A percentile compares a stretch with the other conserved stretches of the same genome.
Evolutionary conservation across 1,284 basidiomycete genomes (phyloP).

Genomic region (Fomitiporia mediterranea): DNA sequence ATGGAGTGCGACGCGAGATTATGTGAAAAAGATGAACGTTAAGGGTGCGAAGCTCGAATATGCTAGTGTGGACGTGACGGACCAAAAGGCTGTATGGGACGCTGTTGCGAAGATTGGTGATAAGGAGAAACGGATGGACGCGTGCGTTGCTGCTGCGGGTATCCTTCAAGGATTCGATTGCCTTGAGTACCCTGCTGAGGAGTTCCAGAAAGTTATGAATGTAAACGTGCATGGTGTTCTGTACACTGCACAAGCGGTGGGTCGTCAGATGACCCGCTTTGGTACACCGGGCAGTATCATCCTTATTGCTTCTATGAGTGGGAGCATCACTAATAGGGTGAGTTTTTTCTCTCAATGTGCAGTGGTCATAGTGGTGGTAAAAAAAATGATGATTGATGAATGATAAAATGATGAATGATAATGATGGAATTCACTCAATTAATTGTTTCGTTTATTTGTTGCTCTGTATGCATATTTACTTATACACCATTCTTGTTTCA

Average conservation of each 20-base stretch:
- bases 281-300: conserved; percentile 76
- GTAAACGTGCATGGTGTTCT: conserved; percentile 78
- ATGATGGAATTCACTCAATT: too few relatives aligned
- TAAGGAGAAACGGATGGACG: conserved; percentile 61
- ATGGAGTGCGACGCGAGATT: conserved; percentile 54
- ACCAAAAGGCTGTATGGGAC: conserved; percentile 41
- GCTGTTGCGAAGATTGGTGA: conserved; percentile 56
- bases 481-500: conserved; percentile 25
- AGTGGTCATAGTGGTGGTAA: too few relatives aligned
- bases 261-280: conserved; percentile 69
- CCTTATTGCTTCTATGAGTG: conserved; percentile 84
- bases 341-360: conserved; percentile 19
- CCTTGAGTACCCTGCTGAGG: conserved; percentile 63
- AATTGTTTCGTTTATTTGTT: too few relatives aligned
- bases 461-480: not conserved
- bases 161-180: conserved; percentile 63
- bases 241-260: conserved; percentile 76
- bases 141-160: conserved; percentile 75
- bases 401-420: too few relatives aligned
- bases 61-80: conserved; percentile 55
- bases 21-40: conserved; percentile 41
- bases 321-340: conserved; percentile 77
- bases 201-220: conserved; percentile 70
- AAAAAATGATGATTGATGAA: too few relatives aligned
- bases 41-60: conserved; percentile 55